A percentile compares a stretch with the other conserved stretches of the same genome.
Evolutionary conservation across 768 basidiomycete species (phyloP).

Genomic region (Hygrophoropsis aurantiaca): DNA sequence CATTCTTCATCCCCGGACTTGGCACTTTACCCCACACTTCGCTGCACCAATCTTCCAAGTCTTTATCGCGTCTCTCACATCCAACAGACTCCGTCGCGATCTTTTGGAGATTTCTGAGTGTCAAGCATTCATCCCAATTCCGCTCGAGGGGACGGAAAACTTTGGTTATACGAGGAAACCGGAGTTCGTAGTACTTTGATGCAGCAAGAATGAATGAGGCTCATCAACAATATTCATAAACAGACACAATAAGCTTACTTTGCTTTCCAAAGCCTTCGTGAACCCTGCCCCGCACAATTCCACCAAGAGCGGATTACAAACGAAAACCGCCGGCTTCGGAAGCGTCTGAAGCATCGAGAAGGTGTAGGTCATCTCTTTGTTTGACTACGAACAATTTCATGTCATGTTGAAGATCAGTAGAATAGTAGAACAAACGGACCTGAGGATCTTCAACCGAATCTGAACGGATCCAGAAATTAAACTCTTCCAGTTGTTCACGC

Average conservation of each 20-base stretch:
- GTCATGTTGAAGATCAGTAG: background rate
- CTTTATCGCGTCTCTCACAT: conserved; percentile 46
- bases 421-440: background rate
- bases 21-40: conserved; percentile 39
- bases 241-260: conserved; percentile 39
- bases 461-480: conserved; percentile 61
- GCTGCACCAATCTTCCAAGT: conserved; percentile 46
- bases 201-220: background rate
- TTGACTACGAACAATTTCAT: conserved; percentile 13
- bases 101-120: conserved; percentile 48
- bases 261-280: conserved; percentile 59
- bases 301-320: conserved; percentile 61
- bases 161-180: conserved; percentile 81
- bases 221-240: background rate
- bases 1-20: conserved; percentile 38
- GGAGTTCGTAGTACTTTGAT: conserved; percentile 73
- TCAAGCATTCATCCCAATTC: conserved; percentile 56
- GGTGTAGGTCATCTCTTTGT: conserved; percentile 48
- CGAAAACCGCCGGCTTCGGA: conserved; percentile 51
- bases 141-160: conserved; percentile 61
- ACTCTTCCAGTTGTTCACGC: conserved; percentile 65
- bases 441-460: conserved; percentile 19
- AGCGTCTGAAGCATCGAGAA: conserved; percentile 51
- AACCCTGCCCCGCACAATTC: conserved; percentile 86
- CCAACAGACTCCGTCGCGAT: conserved; percentile 58